phyloP scores from a whole-genome alignment of 371 early-diverging fungal species.

The Ordospora pajunii region DNA sequence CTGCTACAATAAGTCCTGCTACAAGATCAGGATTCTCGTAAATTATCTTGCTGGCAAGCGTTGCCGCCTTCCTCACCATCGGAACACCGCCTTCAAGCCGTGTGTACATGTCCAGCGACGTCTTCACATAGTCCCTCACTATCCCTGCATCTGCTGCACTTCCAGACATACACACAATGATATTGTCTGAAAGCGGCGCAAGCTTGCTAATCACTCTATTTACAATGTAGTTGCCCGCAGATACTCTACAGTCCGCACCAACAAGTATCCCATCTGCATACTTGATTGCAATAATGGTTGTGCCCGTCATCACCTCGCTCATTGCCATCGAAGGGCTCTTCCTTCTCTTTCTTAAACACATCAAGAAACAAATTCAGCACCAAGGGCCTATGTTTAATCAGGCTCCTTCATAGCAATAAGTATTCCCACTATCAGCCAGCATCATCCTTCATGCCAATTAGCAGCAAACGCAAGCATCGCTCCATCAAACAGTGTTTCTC shows the following conservation, averaged over 20 bases:
- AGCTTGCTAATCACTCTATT: constrained; percentile 88
- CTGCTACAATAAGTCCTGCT: constrained; percentile 96
- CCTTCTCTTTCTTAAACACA: constrained; percentile 1
- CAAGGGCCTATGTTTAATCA: background rate
- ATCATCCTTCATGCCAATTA: background rate
- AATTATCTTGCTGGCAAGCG: constrained; percentile 79
- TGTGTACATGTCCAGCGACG: constrained; percentile 64
- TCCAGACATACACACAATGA: constrained; percentile 93
- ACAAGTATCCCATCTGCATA: constrained; percentile 87
- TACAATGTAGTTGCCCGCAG: constrained; percentile 84
- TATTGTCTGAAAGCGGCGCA: constrained; percentile 79
- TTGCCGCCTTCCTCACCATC: constrained; percentile 77
- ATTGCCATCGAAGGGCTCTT: constrained; percentile 6
- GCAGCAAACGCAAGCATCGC: background rate
- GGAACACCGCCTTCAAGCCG: constrained; percentile 72
- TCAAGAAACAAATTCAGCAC: background rate
- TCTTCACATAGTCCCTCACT: constrained; percentile 81
- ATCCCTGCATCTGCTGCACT: constrained; percentile 97
- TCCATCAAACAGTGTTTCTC: constrained; percentile 22
- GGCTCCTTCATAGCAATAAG: background rate
- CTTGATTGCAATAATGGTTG: constrained; percentile 94
- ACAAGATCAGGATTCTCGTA: constrained; percentile 76
- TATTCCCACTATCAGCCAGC: background rate
- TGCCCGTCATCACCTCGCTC: constrained; percentile 62
- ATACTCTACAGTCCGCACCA: constrained; percentile 93